Percentiles rank a stretch among this genome's conserved stretches.
phyloP scores from a whole-genome alignment of 2,329 filamentous ascomycete species.

The Neonectria magnoliae region DNA sequence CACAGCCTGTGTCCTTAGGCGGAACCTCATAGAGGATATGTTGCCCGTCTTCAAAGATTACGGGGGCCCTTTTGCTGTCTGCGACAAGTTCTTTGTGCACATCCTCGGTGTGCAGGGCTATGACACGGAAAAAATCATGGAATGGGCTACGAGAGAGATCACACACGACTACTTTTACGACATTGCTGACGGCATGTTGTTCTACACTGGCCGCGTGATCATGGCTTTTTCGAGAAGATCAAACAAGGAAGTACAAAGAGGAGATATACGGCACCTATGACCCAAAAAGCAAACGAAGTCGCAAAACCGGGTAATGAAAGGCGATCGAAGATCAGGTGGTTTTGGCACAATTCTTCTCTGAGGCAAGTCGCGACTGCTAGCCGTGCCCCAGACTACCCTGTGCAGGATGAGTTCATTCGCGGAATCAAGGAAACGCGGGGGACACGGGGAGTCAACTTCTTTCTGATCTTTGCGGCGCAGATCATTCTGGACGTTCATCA shows the following conservation, averaged over 20 bases:
- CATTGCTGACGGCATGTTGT: no score
- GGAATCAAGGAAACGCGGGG: constrained; percentile 46
- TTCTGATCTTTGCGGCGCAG: constrained; percentile 52
- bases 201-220: no score
- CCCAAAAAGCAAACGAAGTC: constrained; percentile 34
- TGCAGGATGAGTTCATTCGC: constrained; percentile 47
- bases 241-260: not conserved
- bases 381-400: constrained; percentile 36
- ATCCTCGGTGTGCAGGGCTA: constrained; percentile 22
- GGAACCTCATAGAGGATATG: constrained; percentile 46
- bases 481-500: constrained; percentile 55
- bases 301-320: constrained; percentile 45
- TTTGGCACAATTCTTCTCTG: constrained; percentile 46
- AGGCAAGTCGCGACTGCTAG: constrained; percentile 42
- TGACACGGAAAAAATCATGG: not conserved
- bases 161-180: no score
- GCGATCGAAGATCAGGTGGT: constrained; percentile 49
- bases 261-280: constrained; percentile 41
- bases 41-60: not conserved
- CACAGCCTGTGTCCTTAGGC: constrained; percentile 48
- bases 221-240: no score
- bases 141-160: no score
- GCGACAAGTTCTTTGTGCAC: not conserved
- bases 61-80: not conserved
- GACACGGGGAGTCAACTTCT: constrained; percentile 46